These are phyloP conservation scores for Hanseniaspora taiwanica DNA, from an alignment of 805 yeast species.

Conservation along the genomic window DNA sequence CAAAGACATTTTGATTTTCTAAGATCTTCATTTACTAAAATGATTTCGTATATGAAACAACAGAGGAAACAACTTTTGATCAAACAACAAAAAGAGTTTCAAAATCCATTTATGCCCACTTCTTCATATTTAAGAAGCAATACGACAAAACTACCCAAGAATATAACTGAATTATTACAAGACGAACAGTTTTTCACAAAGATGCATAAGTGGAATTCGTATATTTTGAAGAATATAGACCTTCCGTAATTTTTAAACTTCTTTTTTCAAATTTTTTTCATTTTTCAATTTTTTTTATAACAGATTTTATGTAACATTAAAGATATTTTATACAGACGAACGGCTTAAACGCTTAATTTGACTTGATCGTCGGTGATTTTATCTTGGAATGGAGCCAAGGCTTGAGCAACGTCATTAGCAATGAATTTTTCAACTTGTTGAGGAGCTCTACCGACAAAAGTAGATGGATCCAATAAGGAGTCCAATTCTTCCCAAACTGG, in stretches of 20 bases:
- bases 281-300: neutral
- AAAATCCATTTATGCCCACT: constrained; percentile 16
- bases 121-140: constrained; percentile 42
- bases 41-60: constrained; percentile 28
- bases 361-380: constrained; percentile 54
- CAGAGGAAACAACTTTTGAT: constrained; percentile 18
- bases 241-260: neutral
- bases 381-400: constrained; percentile 54
- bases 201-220: constrained; percentile 52
- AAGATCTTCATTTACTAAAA: constrained; percentile 26
- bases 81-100: constrained; percentile 18
- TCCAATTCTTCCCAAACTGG: constrained; percentile 86
- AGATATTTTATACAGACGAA: neutral
- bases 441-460: constrained; percentile 97
- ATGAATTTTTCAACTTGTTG: constrained; percentile 93
- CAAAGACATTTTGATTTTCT: constrained; percentile 44
- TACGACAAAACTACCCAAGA: constrained; percentile 39
- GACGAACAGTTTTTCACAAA: constrained; percentile 36
- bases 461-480: constrained; percentile 70
- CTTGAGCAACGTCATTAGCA: constrained; percentile 68
- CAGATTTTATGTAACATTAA: neutral
- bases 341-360: constrained; percentile 56
- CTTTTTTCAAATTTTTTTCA: neutral
- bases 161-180: constrained; percentile 42
- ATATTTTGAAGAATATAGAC: constrained; percentile 25